Evolutionary conservation across 495 filamentous ascomycete species (phyloP).

Genomic region (Trypethelium eluteriae): DNA sequence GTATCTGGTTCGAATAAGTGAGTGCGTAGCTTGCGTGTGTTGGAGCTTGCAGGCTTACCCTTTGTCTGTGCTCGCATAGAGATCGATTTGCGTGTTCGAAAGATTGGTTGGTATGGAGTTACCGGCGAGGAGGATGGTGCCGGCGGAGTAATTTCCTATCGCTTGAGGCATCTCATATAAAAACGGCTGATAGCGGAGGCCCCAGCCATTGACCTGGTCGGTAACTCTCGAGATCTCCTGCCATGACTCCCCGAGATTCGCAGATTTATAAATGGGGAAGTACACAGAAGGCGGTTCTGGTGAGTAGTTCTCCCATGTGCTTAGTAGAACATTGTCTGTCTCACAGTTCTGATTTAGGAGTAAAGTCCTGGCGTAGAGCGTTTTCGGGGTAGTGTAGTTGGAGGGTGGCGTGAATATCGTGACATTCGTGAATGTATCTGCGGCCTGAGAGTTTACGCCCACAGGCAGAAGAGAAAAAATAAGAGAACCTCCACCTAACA

Average conservation of each 20-base stretch:
- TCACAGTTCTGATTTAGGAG: conserved; percentile 34
- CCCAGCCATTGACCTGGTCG: conserved; percentile 56
- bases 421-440: conserved; percentile 30
- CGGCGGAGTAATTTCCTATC: conserved; percentile 49
- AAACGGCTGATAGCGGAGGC: conserved; percentile 60
- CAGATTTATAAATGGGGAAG: conserved; percentile 59
- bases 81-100: conserved; percentile 55
- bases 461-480: neutral
- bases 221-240: conserved; percentile 51
- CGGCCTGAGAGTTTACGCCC: neutral
- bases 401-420: conserved; percentile 41
- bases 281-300: conserved; percentile 50
- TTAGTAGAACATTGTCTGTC: conserved; percentile 44
- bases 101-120: conserved; percentile 58
- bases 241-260: conserved; percentile 56
- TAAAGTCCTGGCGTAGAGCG: conserved; percentile 48
- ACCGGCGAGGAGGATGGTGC: conserved; percentile 56
- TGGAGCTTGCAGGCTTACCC: conserved; percentile 30
- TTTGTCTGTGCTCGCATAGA: conserved; percentile 55
- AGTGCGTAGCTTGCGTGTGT: neutral
- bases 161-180: conserved; percentile 51
- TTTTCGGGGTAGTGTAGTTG: conserved; percentile 40
- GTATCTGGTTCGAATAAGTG: conserved; percentile 6
- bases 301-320: conserved; percentile 60
- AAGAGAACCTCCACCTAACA: neutral